These are phyloP conservation scores for Gentiana dahurica DNA, from an alignment of 257 asterid genomes.

Conservation along the genomic window DNA sequence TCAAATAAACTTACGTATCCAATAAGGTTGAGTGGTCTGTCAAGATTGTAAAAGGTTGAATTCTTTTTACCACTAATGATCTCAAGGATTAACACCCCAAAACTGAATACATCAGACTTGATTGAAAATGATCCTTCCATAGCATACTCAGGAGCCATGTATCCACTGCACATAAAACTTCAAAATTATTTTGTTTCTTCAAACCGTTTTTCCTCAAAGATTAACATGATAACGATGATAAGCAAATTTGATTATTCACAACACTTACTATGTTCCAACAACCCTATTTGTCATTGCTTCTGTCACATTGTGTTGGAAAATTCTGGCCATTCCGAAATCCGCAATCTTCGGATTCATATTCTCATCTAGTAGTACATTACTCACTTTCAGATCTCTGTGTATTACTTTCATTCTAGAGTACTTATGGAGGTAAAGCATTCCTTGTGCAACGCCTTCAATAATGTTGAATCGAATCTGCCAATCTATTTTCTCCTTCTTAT, in stretches of 20 bases:
- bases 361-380: constrained; percentile 47
- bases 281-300: constrained; percentile 45
- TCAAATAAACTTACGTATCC: constrained; percentile 37
- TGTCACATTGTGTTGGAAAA: constrained; percentile 27
- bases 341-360: constrained; percentile 60
- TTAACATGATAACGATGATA: too few species aligned
- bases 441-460: constrained; percentile 42
- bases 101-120: constrained; percentile 58
- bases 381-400: constrained; percentile 49
- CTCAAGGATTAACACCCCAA: constrained; percentile 45
- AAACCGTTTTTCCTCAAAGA: too few species aligned
- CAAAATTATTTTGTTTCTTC: not conserved
- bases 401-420: constrained; percentile 49
- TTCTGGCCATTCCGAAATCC: constrained; percentile 60
- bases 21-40: constrained; percentile 41
- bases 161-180: constrained; percentile 30
- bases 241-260: not conserved
- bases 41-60: constrained; percentile 25
- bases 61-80: constrained; percentile 47
- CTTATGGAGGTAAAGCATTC: constrained; percentile 55
- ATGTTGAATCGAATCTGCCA: constrained; percentile 28
- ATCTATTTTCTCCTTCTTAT: constrained; percentile 10
- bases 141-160: constrained; percentile 67
- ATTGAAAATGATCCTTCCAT: constrained; percentile 55
- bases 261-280: constrained; percentile 53